Percentiles rank a stretch among this genome's conserved stretches.
phyloP scores from a whole-genome alignment of 192 early-diverging fungal genomes.

The Chytriomyces confervae region DNA sequence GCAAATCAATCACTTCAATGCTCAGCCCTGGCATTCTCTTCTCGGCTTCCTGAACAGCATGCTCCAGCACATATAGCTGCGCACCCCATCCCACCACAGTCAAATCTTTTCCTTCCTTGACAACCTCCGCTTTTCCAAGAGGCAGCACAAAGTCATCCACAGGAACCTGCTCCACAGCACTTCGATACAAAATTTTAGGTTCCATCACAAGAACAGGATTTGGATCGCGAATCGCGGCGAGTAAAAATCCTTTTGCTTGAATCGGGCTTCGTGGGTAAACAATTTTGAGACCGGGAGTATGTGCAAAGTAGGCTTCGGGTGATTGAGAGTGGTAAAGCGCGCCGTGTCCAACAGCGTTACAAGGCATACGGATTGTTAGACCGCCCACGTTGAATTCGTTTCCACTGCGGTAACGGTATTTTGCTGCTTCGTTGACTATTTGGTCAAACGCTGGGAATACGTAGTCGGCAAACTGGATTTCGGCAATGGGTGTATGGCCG shows the following conservation, averaged over 20 bases:
- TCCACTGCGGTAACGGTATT: conserved; percentile 94
- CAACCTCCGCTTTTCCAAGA: conserved; percentile 87
- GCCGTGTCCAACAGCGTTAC: conserved; percentile 94
- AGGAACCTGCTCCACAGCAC: conserved; percentile 94
- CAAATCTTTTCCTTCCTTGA: conserved; percentile 80
- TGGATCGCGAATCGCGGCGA: conserved; percentile 85
- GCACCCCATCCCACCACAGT: conserved; percentile 92
- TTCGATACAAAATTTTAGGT: conserved; percentile 94
- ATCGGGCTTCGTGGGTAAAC: conserved; percentile 93
- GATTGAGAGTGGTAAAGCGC: conserved; percentile 93
- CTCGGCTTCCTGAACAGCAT: conserved; percentile 84
- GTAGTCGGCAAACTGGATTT: conserved; percentile 99
- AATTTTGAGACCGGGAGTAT: conserved; percentile 90
- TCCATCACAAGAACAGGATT: conserved; percentile 97
- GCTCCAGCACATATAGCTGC: conserved; percentile 91
- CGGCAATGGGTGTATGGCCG: conserved; percentile 95
- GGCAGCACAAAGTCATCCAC: conserved; percentile 89
- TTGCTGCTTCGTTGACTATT: conserved; percentile 96
- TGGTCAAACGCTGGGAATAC: conserved; percentile 98
- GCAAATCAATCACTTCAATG: conserved; percentile 91
- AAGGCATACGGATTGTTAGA: conserved; percentile 88
- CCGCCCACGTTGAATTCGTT: conserved; percentile 88
- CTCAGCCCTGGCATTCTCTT: conserved; percentile 82
- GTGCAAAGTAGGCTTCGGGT: conserved; percentile 95
- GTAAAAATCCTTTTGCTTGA: conserved; percentile 92